A percentile compares a stretch with the other conserved stretches of the same genome.
phyloP scores from a whole-genome alignment of 23 red algal genomes.

The Agarophyton chilense region DNA sequence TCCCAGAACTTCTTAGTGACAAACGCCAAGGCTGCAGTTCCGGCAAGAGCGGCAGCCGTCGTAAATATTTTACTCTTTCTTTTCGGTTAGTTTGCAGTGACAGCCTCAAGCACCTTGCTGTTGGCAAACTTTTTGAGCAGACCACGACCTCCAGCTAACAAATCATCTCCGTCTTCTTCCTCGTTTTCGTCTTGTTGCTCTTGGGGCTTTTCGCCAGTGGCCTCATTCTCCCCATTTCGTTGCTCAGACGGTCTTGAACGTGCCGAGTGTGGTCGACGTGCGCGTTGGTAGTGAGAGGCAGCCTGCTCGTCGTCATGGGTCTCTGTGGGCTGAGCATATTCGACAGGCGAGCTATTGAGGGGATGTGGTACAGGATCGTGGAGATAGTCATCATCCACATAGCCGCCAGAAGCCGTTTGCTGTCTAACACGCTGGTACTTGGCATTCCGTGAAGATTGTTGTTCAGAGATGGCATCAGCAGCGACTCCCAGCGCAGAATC shows the following conservation, averaged over 20 bases:
- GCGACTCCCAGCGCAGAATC: neutral
- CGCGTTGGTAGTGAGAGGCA: no score
- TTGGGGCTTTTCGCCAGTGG: neutral
- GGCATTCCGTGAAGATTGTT: neutral
- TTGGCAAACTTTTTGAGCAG: conserved; percentile 1
- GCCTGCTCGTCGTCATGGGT: no score
- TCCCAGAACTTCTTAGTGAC: neutral
- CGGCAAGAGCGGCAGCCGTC: neutral
- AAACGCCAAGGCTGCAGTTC: conserved; percentile 1
- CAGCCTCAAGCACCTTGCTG: neutral
- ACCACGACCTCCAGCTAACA: neutral
- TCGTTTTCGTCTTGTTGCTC: neutral
- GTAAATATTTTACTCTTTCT: neutral
- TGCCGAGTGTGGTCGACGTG: neutral
- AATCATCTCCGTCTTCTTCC: neutral
- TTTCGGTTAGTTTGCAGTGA: neutral
- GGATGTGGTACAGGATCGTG: neutral
- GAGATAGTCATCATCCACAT: neutral
- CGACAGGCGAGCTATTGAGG: neutral
- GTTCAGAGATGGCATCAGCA: neutral
- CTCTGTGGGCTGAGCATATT: neutral
- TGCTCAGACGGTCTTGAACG: neutral
- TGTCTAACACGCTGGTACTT: neutral
- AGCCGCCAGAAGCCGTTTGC: neutral
- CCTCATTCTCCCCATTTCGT: neutral